A percentile compares a stretch with the other conserved stretches of the same genome.
These are phyloP conservation scores for Evansstolkia leycettana DNA, from an alignment of 495 filamentous ascomycete species.

Conservation along the genomic window DNA sequence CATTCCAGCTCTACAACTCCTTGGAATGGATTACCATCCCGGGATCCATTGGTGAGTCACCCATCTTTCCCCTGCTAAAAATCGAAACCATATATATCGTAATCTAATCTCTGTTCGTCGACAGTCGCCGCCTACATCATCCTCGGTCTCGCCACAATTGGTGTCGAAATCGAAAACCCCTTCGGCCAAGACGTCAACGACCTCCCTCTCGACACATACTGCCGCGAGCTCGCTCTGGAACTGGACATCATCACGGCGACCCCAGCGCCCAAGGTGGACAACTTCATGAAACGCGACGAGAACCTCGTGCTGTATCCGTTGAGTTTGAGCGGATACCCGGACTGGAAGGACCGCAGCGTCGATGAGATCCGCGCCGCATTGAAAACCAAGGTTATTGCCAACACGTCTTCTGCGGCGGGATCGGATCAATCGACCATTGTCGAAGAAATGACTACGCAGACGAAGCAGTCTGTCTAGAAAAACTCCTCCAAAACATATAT, in stretches of 20 bases:
- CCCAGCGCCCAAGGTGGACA: slow-evolving; percentile 39
- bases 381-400: slow-evolving; percentile 28
- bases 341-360: slow-evolving; percentile 49
- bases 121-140: slow-evolving; percentile 76
- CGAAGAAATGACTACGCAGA: slow-evolving; percentile 6
- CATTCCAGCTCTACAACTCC: slow-evolving; percentile 61
- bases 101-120: neutral
- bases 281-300: slow-evolving; percentile 42
- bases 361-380: slow-evolving; percentile 46
- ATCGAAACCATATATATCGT: no score
- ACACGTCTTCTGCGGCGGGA: slow-evolving; percentile 4
- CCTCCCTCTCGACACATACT: slow-evolving; percentile 67
- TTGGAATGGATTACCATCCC: slow-evolving; percentile 75
- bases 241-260: slow-evolving; percentile 58
- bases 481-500: neutral
- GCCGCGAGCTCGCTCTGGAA: slow-evolving; percentile 56
- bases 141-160: slow-evolving; percentile 75
- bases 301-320: slow-evolving; percentile 63
- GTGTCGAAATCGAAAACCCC: slow-evolving; percentile 79
- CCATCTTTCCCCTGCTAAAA: neutral
- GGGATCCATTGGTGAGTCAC: slow-evolving; percentile 49
- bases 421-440: slow-evolving; percentile 18
- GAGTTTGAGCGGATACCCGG: slow-evolving; percentile 40
- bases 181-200: slow-evolving; percentile 85
- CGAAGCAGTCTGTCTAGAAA: slow-evolving; percentile 17